These are phyloP conservation scores for Exidia glandulosa DNA, from an alignment of 768 basidiomycete genomes.

Conservation along the genomic window DNA sequence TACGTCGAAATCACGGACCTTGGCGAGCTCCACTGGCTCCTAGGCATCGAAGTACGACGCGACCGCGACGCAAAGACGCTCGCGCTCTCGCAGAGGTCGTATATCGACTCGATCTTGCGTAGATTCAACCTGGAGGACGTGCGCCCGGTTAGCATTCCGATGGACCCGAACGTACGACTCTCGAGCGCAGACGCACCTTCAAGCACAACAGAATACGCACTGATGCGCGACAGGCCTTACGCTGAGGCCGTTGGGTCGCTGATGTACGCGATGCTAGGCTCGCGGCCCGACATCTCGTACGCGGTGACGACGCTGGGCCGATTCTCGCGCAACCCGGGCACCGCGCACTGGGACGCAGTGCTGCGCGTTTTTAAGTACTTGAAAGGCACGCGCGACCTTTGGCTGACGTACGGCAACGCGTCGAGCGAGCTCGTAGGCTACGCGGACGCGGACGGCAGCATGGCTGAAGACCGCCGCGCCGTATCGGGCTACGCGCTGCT, in stretches of 20 bases:
- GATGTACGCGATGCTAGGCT: constrained; percentile 21
- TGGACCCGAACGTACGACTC: constrained; percentile 9
- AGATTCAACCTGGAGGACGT: constrained; percentile 4
- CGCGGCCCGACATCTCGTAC: constrained; percentile 21
- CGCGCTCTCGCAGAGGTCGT: constrained; percentile 6
- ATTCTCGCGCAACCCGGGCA: constrained; percentile 12
- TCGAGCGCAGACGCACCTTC: neutral
- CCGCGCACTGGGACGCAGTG: constrained; percentile 12
- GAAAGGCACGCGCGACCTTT: constrained; percentile 5
- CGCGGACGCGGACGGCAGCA: too few species aligned
- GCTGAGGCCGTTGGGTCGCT: constrained; percentile 16
- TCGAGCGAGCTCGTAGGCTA: too few species aligned
- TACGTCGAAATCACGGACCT: constrained; percentile 17
- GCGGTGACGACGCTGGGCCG: constrained; percentile 11
- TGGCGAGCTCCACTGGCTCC: constrained; percentile 13
- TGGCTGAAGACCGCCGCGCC: too few species aligned
- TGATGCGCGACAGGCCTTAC: constrained; percentile 10
- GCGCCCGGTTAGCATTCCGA: constrained; percentile 4
- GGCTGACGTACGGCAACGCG: neutral
- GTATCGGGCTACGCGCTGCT: constrained; percentile 2
- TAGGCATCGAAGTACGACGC: neutral
- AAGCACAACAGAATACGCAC: neutral
- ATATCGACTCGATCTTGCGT: constrained; percentile 10
- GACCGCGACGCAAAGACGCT: constrained; percentile 3
- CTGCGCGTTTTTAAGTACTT: constrained; percentile 17